Base-by-base conservation (phyloP, 2,329 filamentous ascomycete genomes). In the Fusarium albidum region DNA sequence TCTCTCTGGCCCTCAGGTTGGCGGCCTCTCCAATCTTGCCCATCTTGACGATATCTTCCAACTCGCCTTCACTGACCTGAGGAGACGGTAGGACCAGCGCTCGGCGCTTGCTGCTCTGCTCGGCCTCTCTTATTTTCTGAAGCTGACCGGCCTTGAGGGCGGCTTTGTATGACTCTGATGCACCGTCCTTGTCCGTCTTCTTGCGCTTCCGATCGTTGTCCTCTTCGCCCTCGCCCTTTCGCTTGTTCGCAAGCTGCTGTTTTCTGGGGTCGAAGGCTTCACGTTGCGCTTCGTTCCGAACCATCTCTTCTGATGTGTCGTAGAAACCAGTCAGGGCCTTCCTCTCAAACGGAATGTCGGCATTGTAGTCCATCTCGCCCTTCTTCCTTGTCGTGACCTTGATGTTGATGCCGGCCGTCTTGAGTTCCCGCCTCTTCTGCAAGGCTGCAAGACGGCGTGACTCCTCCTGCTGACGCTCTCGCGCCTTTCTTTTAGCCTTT, bases 281-380 rank as follows among this genome's bases (percentile, higher is more conserved):
- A 43, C 92, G 85, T 70, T 96, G 88, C 53, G 83, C 84, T 73
- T 99, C 94, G 72, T 99, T 99, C 62, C 81, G 82, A 5, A 79
- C 76, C 62, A 90, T 79, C 71, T 99, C 95, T 12, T 97, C 92
- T 4, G 80, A 80, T 0, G 95, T 99, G 71, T 99, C 94, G 76
- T 94, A 96, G 72, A 99, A 99, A 11, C 95, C 95, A 17, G 87
- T 79, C 0, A 90, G 89, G 0, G 95, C 88, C 60, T 91, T 90
- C 75, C 95, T 97, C 73, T 99, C 95, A 63, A 99, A 98, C 0
- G 95, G 95, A 61, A 99, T 96, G 67, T 99, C 95, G 66, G 95
- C 95, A 74, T 99, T 99, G 79, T 99, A 99, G 75, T 99, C 95
- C 92, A 99, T 99, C 78, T 98, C 89, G 1, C 95, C 95, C 79